Evolutionary conservation across 768 basidiomycete genomes (phyloP).

Genomic region (Paxillus involutus): DNA sequence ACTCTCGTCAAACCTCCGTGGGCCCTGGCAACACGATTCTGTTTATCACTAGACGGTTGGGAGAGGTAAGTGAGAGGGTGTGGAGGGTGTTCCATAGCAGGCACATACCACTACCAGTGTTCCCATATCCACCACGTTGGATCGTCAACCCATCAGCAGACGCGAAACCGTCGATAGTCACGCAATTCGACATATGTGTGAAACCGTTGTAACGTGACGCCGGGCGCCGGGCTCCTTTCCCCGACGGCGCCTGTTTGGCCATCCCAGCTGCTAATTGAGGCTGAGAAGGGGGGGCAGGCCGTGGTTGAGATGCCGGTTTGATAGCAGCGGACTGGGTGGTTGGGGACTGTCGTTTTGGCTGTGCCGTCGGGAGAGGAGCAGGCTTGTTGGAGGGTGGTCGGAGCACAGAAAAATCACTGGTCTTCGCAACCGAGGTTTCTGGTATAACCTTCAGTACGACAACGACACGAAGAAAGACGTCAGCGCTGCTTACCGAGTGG

Average conservation of each 20-base stretch:
- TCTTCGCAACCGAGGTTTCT: not conserved
- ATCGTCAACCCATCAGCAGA: slow-evolving; percentile 6
- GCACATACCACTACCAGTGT: slow-evolving; percentile 13
- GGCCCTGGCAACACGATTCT: not conserved
- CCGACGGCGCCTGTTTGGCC: not conserved
- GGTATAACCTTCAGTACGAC: not conserved
- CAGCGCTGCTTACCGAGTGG: slow-evolving; percentile 3
- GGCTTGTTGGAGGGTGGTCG: not conserved
- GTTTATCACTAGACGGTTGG: slow-evolving; percentile 9
- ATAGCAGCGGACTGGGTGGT: not conserved
- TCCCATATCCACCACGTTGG: slow-evolving; percentile 2
- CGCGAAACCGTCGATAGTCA: not conserved
- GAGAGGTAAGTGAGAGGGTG: not conserved
- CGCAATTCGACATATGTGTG: not conserved
- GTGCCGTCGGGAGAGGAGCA: not conserved
- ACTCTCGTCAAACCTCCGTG: too few species aligned
- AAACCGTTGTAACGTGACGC: too few species aligned
- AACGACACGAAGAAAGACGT: not conserved
- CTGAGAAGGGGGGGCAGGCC: too few species aligned
- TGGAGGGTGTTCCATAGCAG: not conserved
- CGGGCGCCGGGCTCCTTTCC: not conserved
- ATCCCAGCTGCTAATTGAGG: not conserved
- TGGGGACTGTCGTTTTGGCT: not conserved
- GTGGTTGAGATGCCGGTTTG: too few species aligned
- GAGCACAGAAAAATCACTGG: not conserved